Conservation (phyloP, 768 basidiomycete genomes). For the Royoungia palumana region DNA sequence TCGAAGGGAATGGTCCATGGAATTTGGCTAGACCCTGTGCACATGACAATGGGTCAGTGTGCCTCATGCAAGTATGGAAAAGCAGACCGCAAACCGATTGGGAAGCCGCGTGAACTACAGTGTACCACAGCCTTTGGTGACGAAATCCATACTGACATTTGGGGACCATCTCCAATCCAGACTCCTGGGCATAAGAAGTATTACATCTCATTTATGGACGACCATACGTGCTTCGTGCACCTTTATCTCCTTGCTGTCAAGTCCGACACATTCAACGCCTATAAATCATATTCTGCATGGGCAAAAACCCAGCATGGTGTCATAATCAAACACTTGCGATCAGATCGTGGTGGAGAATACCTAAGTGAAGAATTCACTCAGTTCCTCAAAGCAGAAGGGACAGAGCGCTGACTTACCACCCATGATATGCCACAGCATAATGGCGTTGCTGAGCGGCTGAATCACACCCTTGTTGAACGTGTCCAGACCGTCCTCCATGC, state of each 20-base stretch:
- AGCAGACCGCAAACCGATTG: constrained; percentile 31
- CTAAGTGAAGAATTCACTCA: background rate
- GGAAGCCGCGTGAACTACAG: constrained; percentile 18
- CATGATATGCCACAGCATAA: background rate
- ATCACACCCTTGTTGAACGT: background rate
- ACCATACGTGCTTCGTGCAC: constrained; percentile 16
- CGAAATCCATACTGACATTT: constrained; percentile 40
- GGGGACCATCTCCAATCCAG: constrained; percentile 39
- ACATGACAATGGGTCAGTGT: constrained; percentile 31
- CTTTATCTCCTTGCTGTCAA: no score
- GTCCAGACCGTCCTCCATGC: background rate
- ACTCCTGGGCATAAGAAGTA: constrained; percentile 22
- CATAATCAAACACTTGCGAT: background rate
- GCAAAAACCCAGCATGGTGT: background rate
- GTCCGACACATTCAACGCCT: background rate
- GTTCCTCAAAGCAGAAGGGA: background rate
- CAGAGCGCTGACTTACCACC: background rate
- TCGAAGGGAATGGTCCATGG: constrained; percentile 31
- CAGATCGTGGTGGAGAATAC: background rate
- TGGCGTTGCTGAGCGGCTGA: no score
- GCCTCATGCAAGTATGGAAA: constrained; percentile 45
- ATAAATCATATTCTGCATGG: background rate
- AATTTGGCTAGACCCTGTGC: constrained; percentile 19
- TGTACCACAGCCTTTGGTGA: constrained; percentile 28
- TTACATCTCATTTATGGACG: constrained; percentile 30